Evolutionary conservation across 768 basidiomycete species (phyloP).

Genomic region (Termitomyces sp.): DNA sequence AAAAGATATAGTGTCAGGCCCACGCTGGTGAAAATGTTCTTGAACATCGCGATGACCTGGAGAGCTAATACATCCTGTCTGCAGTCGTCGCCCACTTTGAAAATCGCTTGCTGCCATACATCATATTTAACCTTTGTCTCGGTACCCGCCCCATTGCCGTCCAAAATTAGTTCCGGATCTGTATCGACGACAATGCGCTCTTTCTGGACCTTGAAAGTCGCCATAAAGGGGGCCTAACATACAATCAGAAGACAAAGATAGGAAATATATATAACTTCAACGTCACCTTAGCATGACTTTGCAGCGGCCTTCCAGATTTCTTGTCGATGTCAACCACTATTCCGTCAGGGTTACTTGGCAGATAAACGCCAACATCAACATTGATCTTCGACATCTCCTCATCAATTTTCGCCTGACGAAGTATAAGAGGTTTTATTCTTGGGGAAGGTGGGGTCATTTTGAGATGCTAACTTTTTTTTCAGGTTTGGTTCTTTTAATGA

Average conservation of each 20-base stretch:
- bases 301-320: constrained; percentile 90
- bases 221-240: constrained; percentile 97
- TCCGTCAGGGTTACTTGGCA: constrained; percentile 97
- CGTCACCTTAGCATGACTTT: constrained; percentile 94
- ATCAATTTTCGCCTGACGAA: constrained; percentile 87
- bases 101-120: constrained; percentile 97
- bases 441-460: background rate
- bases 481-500: constrained; percentile 88
- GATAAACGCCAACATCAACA: constrained; percentile 92
- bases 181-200: constrained; percentile 62
- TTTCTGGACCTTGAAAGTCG: constrained; percentile 97
- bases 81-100: constrained; percentile 99
- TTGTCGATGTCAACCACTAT: constrained; percentile 96
- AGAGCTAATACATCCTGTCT: constrained; percentile 97
- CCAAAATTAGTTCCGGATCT: constrained; percentile 70
- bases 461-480: constrained; percentile 82
- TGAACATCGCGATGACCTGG: constrained; percentile 99
- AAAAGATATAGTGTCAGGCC: constrained; percentile 89
- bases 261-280: background rate
- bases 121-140: constrained; percentile 68
- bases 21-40: constrained; percentile 88
- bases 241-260: background rate
- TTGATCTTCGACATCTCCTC: constrained; percentile 97
- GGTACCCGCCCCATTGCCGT: constrained; percentile 50
- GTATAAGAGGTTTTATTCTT: background rate